Evolutionary conservation across 106 monocot genomes (phyloP).

Genomic region (Cymbidium sinense): DNA sequence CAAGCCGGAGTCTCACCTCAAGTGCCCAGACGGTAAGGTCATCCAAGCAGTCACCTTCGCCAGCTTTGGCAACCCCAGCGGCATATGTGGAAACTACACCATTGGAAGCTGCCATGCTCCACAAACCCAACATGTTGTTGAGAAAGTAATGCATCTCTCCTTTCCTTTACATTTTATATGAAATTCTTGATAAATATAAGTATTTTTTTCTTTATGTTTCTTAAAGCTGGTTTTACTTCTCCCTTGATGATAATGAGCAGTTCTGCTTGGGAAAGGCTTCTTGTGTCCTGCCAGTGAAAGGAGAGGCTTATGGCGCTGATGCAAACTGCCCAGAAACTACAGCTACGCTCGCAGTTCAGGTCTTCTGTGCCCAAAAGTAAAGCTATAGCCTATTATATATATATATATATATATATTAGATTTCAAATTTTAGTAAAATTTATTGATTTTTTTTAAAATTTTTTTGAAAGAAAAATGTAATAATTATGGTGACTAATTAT

Average conservation of each 20-base stretch:
- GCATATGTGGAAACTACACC: constrained; percentile 60
- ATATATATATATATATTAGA: background rate
- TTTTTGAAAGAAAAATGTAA: background rate
- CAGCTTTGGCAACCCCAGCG: constrained; percentile 64
- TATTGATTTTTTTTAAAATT: background rate
- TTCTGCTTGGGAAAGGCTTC: constrained; percentile 37
- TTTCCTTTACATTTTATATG: background rate
- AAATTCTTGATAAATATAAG: too few relatives aligned
- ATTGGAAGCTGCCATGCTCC: constrained; percentile 47
- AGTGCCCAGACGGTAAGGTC: constrained; percentile 35
- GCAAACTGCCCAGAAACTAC: constrained; percentile 21
- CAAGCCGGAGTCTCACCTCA: constrained; percentile 30
- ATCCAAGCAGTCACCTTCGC: constrained; percentile 44
- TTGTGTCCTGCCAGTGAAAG: constrained; percentile 29
- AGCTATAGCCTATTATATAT: too few relatives aligned
- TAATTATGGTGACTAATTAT: background rate
- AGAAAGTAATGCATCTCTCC: constrained; percentile 33
- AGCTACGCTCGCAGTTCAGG: constrained; percentile 44
- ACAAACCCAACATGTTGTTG: constrained; percentile 22
- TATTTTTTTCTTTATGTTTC: too few relatives aligned
- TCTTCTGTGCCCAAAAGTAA: constrained; percentile 15
- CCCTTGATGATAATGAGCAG: constrained; percentile 11
- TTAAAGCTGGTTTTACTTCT: background rate
- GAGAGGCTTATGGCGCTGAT: constrained; percentile 28
- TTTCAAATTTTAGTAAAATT: background rate